Conservation (phyloP, 768 basidiomycete species). For the Chalciporus sphaerocephalus region DNA sequence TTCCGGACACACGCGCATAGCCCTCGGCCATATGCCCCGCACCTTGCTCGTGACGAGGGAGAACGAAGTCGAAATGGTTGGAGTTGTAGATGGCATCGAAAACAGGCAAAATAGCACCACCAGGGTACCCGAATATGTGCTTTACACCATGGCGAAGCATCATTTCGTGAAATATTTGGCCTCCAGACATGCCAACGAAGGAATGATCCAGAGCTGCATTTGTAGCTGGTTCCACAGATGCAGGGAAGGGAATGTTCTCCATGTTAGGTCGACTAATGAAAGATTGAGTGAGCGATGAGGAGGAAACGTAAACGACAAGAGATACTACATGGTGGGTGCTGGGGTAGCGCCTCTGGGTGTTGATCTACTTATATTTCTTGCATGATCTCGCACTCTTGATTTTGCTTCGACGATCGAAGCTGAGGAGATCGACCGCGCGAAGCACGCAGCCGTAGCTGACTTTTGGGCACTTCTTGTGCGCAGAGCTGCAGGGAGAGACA, state of each 20-base stretch:
- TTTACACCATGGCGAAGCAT: slow-evolving; percentile 96
- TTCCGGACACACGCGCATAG: slow-evolving; percentile 95
- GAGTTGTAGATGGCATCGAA: slow-evolving; percentile 99
- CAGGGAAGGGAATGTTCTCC: slow-evolving; percentile 35
- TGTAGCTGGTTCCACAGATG: slow-evolving; percentile 35
- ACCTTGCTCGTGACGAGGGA: slow-evolving; percentile 96
- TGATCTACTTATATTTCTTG: slow-evolving; percentile 68
- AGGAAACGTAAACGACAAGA: background rate
- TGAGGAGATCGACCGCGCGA: slow-evolving; percentile 42
- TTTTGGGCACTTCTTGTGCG: slow-evolving; percentile 41
- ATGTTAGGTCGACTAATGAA: slow-evolving; percentile 47
- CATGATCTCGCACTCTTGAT: slow-evolving; percentile 74
- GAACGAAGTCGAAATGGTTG: slow-evolving; percentile 88
- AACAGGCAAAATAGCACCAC: slow-evolving; percentile 97
- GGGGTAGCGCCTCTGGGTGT: slow-evolving; percentile 56
- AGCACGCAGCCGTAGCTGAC: slow-evolving; percentile 28
- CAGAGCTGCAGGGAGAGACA: slow-evolving; percentile 43
- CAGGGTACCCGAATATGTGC: slow-evolving; percentile 96
- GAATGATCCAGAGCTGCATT: slow-evolving; percentile 65
- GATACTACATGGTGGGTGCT: slow-evolving; percentile 56
- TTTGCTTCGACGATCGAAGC: slow-evolving; percentile 73
- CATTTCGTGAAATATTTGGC: slow-evolving; percentile 99
- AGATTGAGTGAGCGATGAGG: slow-evolving; percentile 40
- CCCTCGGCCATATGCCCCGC: slow-evolving; percentile 99
- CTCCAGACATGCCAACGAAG: slow-evolving; percentile 92